Base-by-base conservation (phyloP, 495 filamentous ascomycete genomes). In the Daldinia grandis region DNA sequence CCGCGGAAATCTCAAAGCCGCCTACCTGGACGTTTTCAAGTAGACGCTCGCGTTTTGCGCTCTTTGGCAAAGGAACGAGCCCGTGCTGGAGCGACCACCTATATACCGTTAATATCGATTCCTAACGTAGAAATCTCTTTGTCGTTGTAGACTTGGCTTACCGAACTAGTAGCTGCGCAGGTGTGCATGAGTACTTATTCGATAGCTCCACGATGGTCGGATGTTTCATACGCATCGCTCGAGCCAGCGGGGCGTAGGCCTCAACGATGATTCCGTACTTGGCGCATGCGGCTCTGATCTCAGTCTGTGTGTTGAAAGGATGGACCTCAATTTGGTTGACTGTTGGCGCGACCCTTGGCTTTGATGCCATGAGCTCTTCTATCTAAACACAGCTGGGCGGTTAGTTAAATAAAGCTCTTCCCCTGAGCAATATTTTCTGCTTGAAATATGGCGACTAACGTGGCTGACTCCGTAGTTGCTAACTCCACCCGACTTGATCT, bases 11-110 rank as follows among this genome's bases (percentile, higher is more conserved):
- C 42, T 86, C 81, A 72, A 93, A 92, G 30, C 85, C 83, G 24
- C 85, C 91, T n/a, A 91, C 82, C 60, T 89, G 79, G 4, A 85
- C 88, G 76, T 93, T 93, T 47, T 86, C 82, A 12, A 83, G 76
- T 37, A 94, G 88, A 24, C 91, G 82, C 19, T 87, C 86, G 19
- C 83, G 80, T 64, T 82, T 87, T 38, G 86, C 83, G 50, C 89
- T 91, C 84, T 94, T 94, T 19, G 92, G 92, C 66, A 94, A 79
- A 40, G 90, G 86, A 10, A 93, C 88, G 80, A 88, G 91, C 21
- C 84, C 88, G 72, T 93, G 88, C 79, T 93, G 92, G 66, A 91
- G 73, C 67, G 87, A 88, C 90, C 89, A 91, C 27, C 76, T 80
- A 31, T 17, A 8, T 35, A 24, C 6, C 3, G 54, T 64, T 9